Evolutionary conservation across 495 filamentous ascomycete genomes (phyloP), one percentile per base, ranked within the genome.

Genomic region (Penicillium odoratum): DNA sequence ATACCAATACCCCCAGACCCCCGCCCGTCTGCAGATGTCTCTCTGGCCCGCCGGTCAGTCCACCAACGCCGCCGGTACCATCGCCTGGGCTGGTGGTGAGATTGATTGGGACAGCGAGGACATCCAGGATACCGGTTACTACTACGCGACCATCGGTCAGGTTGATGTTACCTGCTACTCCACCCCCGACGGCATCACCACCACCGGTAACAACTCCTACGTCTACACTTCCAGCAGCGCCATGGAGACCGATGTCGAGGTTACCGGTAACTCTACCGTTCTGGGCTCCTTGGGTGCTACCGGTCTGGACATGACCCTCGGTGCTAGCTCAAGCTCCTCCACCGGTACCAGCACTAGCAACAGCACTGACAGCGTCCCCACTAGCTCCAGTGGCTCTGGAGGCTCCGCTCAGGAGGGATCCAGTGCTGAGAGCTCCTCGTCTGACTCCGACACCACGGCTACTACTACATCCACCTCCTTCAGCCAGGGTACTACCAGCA

Each of bases 1-100:
- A 64, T 98, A 87, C 83, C 78, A 88, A 64, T 98, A 83, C 80
- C 94, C 94, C 16, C 94, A 97, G 75, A 96, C 91, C 3, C 94
- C 94, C 3, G 72, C 95, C n/a, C 90, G 94, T 60, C 83, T 98
- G 51, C 89, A 97, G 77, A 79, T 98, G 59, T 98, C 95, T 11
- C 84, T 98, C 68, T 98, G 94, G 94, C 95, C 94, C 56, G 94
- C 90, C 60, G 94, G 94, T 64, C 80, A 87, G 47, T 71, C 85
- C 21, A 81, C 83, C 72, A 97, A 96, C 68, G 89, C 83, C 29
- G 54, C 86, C 64, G 94, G 95, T 58, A 98, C 94, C 15, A 84
- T 97, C 59, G 82, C 84, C 48, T 98, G 94, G 94, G 88, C 94
- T 13, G 94, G 94, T 64, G 94, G 94, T 58, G 73, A 80, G 55